Conservation (phyloP, 768 basidiomycete genomes). For the Porphyrellus cyaneotinctus region DNA sequence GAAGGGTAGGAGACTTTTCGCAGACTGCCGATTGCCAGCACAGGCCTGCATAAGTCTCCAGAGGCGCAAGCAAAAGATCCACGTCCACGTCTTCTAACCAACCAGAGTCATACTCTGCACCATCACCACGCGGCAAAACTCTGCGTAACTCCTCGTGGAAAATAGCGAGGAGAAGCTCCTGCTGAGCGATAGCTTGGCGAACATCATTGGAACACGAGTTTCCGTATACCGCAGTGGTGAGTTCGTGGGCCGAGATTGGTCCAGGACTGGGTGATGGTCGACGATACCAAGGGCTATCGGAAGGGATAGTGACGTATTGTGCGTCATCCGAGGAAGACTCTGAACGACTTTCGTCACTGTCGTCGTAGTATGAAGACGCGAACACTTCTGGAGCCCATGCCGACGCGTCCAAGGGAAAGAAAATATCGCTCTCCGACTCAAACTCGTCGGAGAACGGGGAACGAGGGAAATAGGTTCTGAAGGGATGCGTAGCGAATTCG, state of each 20-base stretch:
- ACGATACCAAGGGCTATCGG: constrained; percentile 38
- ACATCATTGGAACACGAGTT: constrained; percentile 31
- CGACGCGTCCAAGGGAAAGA: constrained; percentile 13
- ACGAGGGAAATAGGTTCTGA: constrained; percentile 5
- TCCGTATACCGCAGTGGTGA: constrained; percentile 17
- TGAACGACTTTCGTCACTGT: constrained; percentile 20
- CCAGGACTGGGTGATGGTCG: constrained; percentile 27
- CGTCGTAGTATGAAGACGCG: constrained; percentile 12
- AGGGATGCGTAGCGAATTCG: constrained; percentile 19
- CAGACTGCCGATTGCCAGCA: constrained; percentile 29
- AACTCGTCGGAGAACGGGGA: constrained; percentile 25
- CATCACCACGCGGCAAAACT: constrained; percentile 13
- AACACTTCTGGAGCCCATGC: constrained; percentile 20
- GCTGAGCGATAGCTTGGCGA: constrained; percentile 31
- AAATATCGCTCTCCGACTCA: constrained; percentile 19
- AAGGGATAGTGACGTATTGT: constrained; percentile 39
- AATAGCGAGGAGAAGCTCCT: constrained; percentile 31
- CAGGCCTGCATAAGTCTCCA: constrained; percentile 26
- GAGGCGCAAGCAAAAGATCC: constrained; percentile 28
- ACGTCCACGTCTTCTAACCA: constrained; percentile 29
- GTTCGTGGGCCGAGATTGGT: constrained; percentile 19
- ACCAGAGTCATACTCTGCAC: constrained; percentile 16
- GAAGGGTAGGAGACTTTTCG: constrained; percentile 11
- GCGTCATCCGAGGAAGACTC: constrained; percentile 26
- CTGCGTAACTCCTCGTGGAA: constrained; percentile 31